Percentiles rank a stretch among this genome's conserved stretches.
phyloP scores from a whole-genome alignment of 345 rosid genomes.

The Hibiscus tridactylites region DNA sequence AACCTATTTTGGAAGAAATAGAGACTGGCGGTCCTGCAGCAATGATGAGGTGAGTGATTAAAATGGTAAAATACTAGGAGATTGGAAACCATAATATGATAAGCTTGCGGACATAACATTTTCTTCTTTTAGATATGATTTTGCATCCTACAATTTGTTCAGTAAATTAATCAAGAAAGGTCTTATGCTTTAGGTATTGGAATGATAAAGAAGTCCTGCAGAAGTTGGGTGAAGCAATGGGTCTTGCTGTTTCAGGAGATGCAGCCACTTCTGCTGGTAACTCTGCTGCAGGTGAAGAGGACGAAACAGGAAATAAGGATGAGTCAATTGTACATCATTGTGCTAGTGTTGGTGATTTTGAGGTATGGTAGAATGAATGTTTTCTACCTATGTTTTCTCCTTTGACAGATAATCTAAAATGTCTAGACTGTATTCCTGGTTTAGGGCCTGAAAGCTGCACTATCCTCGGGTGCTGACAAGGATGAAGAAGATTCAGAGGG shows the following conservation, averaged over 20 bases:
- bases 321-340: slow-evolving; percentile 84
- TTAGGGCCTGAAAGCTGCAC: slow-evolving; percentile 78
- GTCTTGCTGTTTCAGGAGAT: slow-evolving; percentile 63
- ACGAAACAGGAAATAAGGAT: slow-evolving; percentile 72
- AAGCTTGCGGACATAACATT: not conserved
- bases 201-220: slow-evolving; percentile 81
- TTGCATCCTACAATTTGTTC: slow-evolving; percentile 1
- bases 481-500: slow-evolving; percentile 99
- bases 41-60: slow-evolving; percentile 73
- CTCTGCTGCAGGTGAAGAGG: slow-evolving; percentile 48
- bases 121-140: not conserved
- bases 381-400: not conserved
- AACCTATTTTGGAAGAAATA: slow-evolving; percentile 82
- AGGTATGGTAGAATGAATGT: slow-evolving; percentile 36
- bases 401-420: not conserved
- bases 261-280: slow-evolving; percentile 55
- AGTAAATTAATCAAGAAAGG: not conserved
- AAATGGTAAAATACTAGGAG: slow-evolving; percentile 7
- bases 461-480: slow-evolving; percentile 82
- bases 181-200: slow-evolving; percentile 65
- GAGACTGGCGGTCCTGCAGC: slow-evolving; percentile 91
- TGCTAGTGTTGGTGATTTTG: slow-evolving; percentile 95
- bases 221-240: slow-evolving; percentile 99
- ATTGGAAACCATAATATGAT: not conserved
- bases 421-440: not conserved